phyloP scores from a whole-genome alignment of 495 filamentous ascomycete genomes.

The Xylaria curta region DNA sequence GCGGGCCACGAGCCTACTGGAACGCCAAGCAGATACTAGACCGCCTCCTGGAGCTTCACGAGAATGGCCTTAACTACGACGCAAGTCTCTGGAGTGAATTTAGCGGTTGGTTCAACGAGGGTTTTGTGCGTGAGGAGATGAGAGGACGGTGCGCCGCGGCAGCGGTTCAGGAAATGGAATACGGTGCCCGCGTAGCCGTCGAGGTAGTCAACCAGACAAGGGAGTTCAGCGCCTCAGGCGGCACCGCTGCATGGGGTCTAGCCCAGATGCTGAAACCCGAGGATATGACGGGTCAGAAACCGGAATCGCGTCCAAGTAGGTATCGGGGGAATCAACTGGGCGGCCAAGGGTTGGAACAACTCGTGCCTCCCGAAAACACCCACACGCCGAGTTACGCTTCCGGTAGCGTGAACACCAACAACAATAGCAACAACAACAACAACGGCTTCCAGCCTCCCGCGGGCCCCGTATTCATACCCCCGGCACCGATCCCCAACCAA shows the following conservation, averaged over 20 bases:
- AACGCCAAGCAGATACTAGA: conserved; percentile 31
- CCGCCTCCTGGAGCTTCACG: conserved; percentile 22
- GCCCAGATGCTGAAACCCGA: not conserved
- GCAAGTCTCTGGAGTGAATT: conserved; percentile 26
- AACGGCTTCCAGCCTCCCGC: not conserved
- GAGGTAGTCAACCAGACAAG: conserved; percentile 25
- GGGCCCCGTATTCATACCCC: not conserved
- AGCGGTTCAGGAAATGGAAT: conserved; percentile 30
- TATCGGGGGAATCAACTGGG: not conserved
- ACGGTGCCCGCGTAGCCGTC: conserved; percentile 33
- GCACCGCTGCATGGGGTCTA: not conserved
- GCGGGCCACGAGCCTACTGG: conserved; percentile 35
- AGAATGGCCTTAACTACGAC: not conserved
- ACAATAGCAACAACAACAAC: not conserved
- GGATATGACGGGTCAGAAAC: not conserved
- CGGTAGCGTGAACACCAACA: not conserved
- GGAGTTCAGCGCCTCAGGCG: not conserved
- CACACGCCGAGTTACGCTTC: not conserved
- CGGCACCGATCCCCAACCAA: not conserved
- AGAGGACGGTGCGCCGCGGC: conserved; percentile 29
- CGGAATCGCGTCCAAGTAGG: not conserved
- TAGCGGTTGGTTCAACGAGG: conserved; percentile 32
- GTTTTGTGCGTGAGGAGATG: conserved; percentile 39
- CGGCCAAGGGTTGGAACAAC: not conserved
- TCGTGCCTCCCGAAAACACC: not conserved